A percentile compares a stretch with the other conserved stretches of the same genome.
Evolutionary conservation across 2,329 filamentous ascomycete species (phyloP).

Genomic region (Cephalotrichum gorgonifer): DNA sequence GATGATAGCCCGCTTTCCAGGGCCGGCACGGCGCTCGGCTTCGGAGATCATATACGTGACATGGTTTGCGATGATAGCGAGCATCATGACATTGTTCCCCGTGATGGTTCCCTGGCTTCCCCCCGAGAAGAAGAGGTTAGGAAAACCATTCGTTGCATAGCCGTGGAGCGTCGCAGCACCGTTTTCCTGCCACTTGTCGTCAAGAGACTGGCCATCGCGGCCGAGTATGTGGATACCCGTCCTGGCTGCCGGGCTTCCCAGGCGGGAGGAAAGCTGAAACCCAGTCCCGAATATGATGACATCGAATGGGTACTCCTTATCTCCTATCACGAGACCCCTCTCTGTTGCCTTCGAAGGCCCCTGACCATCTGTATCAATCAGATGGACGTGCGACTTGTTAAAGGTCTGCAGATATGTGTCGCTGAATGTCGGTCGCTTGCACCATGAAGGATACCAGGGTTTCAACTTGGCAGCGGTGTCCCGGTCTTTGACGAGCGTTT

Average conservation of each 20-base stretch:
- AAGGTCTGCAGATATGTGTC: conserved; percentile 48
- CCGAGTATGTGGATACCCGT: conserved; percentile 39
- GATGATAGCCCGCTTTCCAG: too few relatives aligned
- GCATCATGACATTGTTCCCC: too few relatives aligned
- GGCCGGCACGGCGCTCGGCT: too few relatives aligned
- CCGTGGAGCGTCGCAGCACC: neutral
- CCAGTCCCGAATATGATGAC: conserved; percentile 45
- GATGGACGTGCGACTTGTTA: conserved; percentile 46
- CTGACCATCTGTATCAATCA: conserved; percentile 48
- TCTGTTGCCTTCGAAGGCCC: conserved; percentile 35
- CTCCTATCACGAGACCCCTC: conserved; percentile 33
- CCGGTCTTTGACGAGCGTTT: conserved; percentile 40
- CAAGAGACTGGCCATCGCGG: conserved; percentile 32
- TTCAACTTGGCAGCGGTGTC: conserved; percentile 41
- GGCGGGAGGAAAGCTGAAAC: conserved; percentile 32
- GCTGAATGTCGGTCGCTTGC: conserved; percentile 54
- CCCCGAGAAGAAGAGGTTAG: neutral
- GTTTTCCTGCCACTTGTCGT: conserved; percentile 21
- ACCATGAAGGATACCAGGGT: conserved; percentile 51
- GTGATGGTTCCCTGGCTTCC: too few relatives aligned
- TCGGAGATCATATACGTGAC: too few relatives aligned
- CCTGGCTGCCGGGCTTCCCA: conserved; percentile 26
- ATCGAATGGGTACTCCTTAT: conserved; percentile 35
- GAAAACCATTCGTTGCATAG: neutral
- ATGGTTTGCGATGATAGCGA: too few relatives aligned